Percentiles rank a stretch among this genome's conserved stretches.
Evolutionary conservation across 495 filamentous ascomycete genomes (phyloP).

Genomic region (Penicillium silybi): DNA sequence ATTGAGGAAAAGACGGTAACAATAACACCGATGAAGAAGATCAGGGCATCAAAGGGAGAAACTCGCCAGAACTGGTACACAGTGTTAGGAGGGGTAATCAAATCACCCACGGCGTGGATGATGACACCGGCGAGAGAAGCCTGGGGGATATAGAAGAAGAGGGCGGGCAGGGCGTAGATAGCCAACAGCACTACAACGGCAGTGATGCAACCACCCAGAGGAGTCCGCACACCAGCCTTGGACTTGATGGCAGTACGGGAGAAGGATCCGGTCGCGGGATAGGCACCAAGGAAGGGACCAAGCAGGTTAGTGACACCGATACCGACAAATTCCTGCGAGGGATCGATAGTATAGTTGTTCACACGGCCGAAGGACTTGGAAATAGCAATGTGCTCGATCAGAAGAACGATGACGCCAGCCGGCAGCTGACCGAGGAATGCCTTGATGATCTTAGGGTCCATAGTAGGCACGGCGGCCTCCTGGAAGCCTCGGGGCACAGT

Average conservation of each 20-base stretch:
- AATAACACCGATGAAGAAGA: slow-evolving; percentile 92
- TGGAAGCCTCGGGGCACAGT: slow-evolving; percentile 81
- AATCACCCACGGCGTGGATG: slow-evolving; percentile 93
- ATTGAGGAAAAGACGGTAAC: slow-evolving; percentile 87
- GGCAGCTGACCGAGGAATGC: slow-evolving; percentile 64
- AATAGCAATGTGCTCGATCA: slow-evolving; percentile 97
- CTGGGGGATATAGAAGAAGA: slow-evolving; percentile 94
- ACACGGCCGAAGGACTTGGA: slow-evolving; percentile 95
- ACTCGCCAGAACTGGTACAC: slow-evolving; percentile 96
- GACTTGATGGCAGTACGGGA: slow-evolving; percentile 97
- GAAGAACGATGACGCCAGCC: slow-evolving; percentile 81
- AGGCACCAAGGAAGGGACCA: slow-evolving; percentile 89
- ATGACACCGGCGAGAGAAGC: slow-evolving; percentile 88
- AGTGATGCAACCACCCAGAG: slow-evolving; percentile 88
- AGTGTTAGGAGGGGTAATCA: slow-evolving; percentile 91
- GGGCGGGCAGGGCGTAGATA: slow-evolving; percentile 84
- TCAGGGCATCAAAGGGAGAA: slow-evolving; percentile 81
- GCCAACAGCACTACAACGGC: slow-evolving; percentile 86
- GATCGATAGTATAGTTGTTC: slow-evolving; percentile 98
- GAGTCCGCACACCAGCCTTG: slow-evolving; percentile 92
- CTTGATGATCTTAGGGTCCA: slow-evolving; percentile 60
- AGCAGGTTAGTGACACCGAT: slow-evolving; percentile 92
- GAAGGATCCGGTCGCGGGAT: slow-evolving; percentile 95
- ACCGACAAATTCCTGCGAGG: slow-evolving; percentile 93
- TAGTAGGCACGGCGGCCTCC: slow-evolving; percentile 68